Evolutionary conservation across 768 basidiomycete genomes (phyloP), one percentile per base, ranked within the genome.

Genomic region (Trametopsis cervina): DNA sequence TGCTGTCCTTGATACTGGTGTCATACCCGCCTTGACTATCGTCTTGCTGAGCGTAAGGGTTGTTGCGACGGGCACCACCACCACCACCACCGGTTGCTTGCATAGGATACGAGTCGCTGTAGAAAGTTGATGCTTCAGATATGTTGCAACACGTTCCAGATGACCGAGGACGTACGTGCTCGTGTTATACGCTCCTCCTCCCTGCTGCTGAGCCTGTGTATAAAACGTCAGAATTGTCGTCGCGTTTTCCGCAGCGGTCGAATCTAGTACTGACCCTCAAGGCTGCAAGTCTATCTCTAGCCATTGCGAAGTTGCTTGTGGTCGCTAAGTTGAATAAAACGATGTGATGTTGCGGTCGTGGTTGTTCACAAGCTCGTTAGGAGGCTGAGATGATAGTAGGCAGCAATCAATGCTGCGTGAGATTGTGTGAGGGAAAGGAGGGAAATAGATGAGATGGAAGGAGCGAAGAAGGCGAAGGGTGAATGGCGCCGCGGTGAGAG

Each of bases 211-310:
- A 41, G 85, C 85, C 83, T 86, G 51, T 42, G 5, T 27, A 20
- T 9, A 23, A 26, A 42, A 26, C 27, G 35, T 23, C 7, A 7
- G 9, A 46, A 46, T 13, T 7, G 13, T 21, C 17, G 21, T 23
- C 25, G 11, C 23, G 13, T n/a, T 5, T 17, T 20, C 24, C 12
- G 15, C 13, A 10, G 18, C 15, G 15, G 15, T 17, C 12, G 20
- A 47, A 26, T 26, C 58, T 12, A n/a, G n/a, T 27, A 63, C 80
- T 50, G 50, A 88, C 87, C 70, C 88, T 80, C 81, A 87, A 80
- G 54, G 85, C 87, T 59, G 88, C 90, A 55, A 94, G 77, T 75
- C 91, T 81, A 72, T 94, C 90, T 78, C 91, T 81, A 55, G 91
- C 88, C 83, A 89, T 85, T 57, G 58, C 66, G 15, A 15, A 33